Evolutionary conservation across 2,329 filamentous ascomycete species (phyloP).

Genomic region (Gremmenia infestans): DNA sequence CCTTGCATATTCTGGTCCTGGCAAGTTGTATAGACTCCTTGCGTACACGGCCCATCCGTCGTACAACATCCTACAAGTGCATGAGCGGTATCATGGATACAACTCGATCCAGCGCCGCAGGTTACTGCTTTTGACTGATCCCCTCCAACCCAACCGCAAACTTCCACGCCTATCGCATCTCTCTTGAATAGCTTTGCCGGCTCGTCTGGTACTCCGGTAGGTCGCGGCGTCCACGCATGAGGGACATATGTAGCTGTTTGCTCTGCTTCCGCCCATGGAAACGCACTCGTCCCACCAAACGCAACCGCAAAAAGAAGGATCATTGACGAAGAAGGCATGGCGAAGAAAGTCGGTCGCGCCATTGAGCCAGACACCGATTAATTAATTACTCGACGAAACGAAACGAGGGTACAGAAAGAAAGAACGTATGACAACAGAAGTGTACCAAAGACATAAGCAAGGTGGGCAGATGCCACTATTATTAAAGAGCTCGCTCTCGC

Average conservation of each 20-base stretch:
- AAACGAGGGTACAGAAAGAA: not conserved
- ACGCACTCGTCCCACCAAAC: slow-evolving; percentile 18
- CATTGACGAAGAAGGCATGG: slow-evolving; percentile 26
- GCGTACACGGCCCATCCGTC: slow-evolving; percentile 25
- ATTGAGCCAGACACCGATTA: slow-evolving; percentile 3
- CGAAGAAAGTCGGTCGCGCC: slow-evolving; percentile 21
- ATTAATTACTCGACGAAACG: not conserved
- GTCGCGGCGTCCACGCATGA: slow-evolving; percentile 26
- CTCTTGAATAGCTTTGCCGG: slow-evolving; percentile 24
- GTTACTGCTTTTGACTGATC: slow-evolving; percentile 16
- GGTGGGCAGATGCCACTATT: not conserved
- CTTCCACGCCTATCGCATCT: slow-evolving; percentile 18
- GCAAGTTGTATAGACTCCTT: slow-evolving; percentile 29
- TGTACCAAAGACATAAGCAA: not conserved
- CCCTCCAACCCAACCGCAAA: slow-evolving; percentile 31
- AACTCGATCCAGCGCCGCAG: slow-evolving; percentile 26
- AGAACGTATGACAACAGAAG: not conserved
- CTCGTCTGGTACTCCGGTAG: slow-evolving; percentile 20
- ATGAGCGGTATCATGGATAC: slow-evolving; percentile 27
- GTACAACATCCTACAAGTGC: slow-evolving; percentile 28
- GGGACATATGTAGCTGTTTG: slow-evolving; percentile 22
- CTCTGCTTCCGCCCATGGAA: slow-evolving; percentile 23
- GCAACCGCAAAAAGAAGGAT: slow-evolving; percentile 20
- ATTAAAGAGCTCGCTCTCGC: not conserved
- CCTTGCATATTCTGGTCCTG: slow-evolving; percentile 24